Percentiles rank a stretch among this genome's conserved stretches.
Evolutionary conservation across 257 asterid genomes (phyloP).

Genomic region (Voacanga thouarsii): DNA sequence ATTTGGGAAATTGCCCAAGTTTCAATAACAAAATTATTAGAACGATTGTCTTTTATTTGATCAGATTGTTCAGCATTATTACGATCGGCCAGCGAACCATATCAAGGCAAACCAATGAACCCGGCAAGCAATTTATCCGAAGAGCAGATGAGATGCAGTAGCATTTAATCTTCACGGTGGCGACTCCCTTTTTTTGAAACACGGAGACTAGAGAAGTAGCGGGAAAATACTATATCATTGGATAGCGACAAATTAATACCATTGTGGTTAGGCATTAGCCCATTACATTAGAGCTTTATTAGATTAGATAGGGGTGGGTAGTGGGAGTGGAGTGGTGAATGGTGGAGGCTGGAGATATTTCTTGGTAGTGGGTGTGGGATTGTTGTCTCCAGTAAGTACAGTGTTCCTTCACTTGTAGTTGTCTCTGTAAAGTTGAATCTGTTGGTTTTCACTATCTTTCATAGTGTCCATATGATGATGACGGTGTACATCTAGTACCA

Average conservation of each 20-base stretch:
- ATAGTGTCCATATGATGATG: neutral
- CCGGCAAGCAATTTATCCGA: neutral
- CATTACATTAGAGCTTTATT: neutral
- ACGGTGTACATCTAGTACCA: neutral
- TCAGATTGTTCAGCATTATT: conserved; percentile 16
- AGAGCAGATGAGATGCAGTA: conserved; percentile 16
- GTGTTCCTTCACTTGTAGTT: neutral
- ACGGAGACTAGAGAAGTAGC: neutral
- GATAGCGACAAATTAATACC: neutral
- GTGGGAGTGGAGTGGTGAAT: too few relatives aligned
- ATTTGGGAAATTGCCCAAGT: too few relatives aligned
- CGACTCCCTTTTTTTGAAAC: neutral
- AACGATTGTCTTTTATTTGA: neutral
- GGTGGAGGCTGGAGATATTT: too few relatives aligned
- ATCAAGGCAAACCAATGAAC: conserved; percentile 3
- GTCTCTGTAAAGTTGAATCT: conserved; percentile 11
- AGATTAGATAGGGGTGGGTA: neutral
- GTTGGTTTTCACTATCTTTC: neutral
- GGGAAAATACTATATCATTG: neutral
- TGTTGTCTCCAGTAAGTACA: conserved; percentile 1
- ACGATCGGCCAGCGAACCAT: conserved; percentile 11
- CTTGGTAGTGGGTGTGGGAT: neutral
- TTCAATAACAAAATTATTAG: too few relatives aligned
- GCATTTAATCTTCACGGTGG: conserved; percentile 4
- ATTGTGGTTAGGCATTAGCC: neutral